Percentiles rank a stretch among this genome's conserved stretches.
Conservation (phyloP, 345 rosid genomes). For the Cardiospermum halicacabum region DNA sequence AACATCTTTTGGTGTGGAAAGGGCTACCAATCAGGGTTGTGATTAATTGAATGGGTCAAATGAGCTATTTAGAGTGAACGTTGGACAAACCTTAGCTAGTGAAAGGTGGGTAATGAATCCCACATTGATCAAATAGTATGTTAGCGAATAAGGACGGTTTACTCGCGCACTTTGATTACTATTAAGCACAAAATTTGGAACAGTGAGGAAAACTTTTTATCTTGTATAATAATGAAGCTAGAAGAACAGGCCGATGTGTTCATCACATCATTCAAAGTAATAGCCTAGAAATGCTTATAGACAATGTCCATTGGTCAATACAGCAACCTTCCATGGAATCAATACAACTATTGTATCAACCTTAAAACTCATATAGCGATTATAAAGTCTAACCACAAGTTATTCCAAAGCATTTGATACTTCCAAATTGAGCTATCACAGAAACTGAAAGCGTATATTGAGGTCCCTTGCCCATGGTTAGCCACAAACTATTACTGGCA, state of each 20-base stretch:
- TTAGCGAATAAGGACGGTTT: too few relatives aligned
- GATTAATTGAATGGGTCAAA: too few relatives aligned
- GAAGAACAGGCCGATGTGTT: not conserved
- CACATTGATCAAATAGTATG: too few relatives aligned
- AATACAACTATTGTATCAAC: not conserved
- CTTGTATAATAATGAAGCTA: not conserved
- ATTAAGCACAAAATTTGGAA: not conserved
- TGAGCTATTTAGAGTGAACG: too few relatives aligned
- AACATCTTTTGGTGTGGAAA: too few relatives aligned
- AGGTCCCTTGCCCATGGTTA: not conserved
- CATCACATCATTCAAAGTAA: not conserved
- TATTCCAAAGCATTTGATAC: not conserved
- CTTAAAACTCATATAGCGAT: not conserved
- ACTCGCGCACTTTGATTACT: not conserved
- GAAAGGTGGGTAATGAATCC: too few relatives aligned
- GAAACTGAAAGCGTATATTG: not conserved
- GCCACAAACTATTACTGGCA: not conserved
- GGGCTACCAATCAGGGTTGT: too few relatives aligned
- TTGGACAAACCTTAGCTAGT: too few relatives aligned
- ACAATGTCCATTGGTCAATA: not conserved
- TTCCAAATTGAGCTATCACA: not conserved
- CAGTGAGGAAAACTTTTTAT: not conserved
- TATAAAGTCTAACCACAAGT: not conserved
- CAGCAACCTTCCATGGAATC: not conserved
- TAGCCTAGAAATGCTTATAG: not conserved